A percentile compares a stretch with the other conserved stretches of the same genome.
Conservation (phyloP, 257 asterid genomes). For the Nicotiana noctiflora region DNA sequence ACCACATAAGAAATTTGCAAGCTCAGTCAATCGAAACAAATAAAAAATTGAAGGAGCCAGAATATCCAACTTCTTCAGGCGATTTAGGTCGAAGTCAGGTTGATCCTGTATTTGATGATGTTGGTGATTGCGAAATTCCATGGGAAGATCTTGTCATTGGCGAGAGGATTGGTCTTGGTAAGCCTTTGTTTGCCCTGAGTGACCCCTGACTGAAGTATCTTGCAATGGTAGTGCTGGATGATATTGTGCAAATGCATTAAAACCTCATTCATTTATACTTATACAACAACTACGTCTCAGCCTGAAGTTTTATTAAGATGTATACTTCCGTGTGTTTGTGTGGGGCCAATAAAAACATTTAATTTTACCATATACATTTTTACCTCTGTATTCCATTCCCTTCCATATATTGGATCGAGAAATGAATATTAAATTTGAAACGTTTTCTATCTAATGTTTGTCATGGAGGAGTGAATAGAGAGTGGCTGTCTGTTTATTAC, state of each 20-base stretch:
- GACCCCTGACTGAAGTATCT: conserved; percentile 8
- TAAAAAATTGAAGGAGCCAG: conserved; percentile 35
- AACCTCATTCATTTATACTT: not conserved
- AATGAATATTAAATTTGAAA: conserved; percentile 5
- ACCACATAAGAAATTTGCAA: conserved; percentile 29
- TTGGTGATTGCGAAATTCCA: conserved; percentile 89
- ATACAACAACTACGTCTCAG: not conserved
- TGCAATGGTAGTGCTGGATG: not conserved
- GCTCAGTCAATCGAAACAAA: conserved; percentile 23
- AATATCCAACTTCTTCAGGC: conserved; percentile 35
- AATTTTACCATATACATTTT: not conserved
- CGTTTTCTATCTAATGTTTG: not conserved
- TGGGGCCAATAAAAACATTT: not conserved
- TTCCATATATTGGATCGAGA: conserved; percentile 11
- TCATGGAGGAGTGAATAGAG: not conserved
- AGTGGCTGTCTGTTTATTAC: not conserved
- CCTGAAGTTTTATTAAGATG: not conserved
- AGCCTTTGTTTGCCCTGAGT: conserved; percentile 16
- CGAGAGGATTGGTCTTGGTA: conserved; percentile 99
- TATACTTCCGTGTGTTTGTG: not conserved
- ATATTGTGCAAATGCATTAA: not conserved
- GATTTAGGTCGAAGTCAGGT: conserved; percentile 26
- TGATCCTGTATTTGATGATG: conserved; percentile 83
- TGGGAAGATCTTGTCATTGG: conserved; percentile 98
- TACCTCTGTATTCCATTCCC: not conserved